Conservation (phyloP, 805 yeast genomes). For the Zygoascus bituminiphila region DNA sequence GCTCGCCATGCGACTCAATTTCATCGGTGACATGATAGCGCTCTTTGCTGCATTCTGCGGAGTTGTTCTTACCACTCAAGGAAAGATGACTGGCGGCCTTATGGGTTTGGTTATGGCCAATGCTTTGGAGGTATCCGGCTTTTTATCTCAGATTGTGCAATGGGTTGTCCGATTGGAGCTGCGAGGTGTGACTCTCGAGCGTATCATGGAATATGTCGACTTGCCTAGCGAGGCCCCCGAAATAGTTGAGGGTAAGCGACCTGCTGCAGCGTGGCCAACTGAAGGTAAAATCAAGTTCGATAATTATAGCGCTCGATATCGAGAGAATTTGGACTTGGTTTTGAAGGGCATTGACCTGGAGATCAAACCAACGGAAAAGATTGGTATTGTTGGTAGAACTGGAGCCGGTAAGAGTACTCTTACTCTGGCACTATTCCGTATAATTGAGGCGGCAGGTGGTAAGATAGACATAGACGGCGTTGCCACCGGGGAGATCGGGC, state of each 20-base stretch:
- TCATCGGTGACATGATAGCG: slow-evolving; percentile 73
- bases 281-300: slow-evolving; percentile 56
- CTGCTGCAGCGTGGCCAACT: slow-evolving; percentile 62
- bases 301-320: slow-evolving; percentile 59
- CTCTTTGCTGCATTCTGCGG: slow-evolving; percentile 71
- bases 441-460: slow-evolving; percentile 47
- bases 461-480: slow-evolving; percentile 47
- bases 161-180: slow-evolving; percentile 92
- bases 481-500: slow-evolving; percentile 45
- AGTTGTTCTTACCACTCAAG: slow-evolving; percentile 45
- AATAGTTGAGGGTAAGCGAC: slow-evolving; percentile 52
- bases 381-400: slow-evolving; percentile 82
- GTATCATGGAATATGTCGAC: slow-evolving; percentile 26
- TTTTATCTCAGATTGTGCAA: slow-evolving; percentile 84
- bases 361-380: slow-evolving; percentile 67
- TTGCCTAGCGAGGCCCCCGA: slow-evolving; percentile 57
- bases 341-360: slow-evolving; percentile 54
- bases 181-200: slow-evolving; percentile 83
- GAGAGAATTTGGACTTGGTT: slow-evolving; percentile 67
- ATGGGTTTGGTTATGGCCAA: slow-evolving; percentile 86
- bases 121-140: slow-evolving; percentile 75
- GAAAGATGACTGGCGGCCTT: slow-evolving; percentile 62
- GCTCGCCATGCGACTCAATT: slow-evolving; percentile 83
- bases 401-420: slow-evolving; percentile 87
- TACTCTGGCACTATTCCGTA: slow-evolving; percentile 60